Evolutionary conservation across 495 filamentous ascomycete genomes (phyloP).

Genomic region (Lepraria neglecta): DNA sequence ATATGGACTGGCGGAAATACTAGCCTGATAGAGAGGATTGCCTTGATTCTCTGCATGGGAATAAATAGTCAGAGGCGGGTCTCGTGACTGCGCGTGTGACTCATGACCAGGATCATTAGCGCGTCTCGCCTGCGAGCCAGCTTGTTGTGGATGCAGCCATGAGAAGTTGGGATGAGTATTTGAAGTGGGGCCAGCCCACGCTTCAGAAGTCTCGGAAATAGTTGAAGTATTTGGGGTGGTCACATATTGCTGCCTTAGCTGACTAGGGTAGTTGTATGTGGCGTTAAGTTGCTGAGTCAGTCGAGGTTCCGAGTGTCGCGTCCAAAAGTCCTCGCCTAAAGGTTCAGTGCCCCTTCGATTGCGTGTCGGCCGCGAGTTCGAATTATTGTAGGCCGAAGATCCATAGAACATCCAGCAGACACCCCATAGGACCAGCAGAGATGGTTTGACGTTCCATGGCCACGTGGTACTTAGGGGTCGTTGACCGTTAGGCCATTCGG

Average conservation of each 20-base stretch:
- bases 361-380: background rate
- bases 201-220: constrained; percentile 6
- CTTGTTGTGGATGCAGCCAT: constrained; percentile 20
- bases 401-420: constrained; percentile 52
- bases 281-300: background rate
- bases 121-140: constrained; percentile 18
- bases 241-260: constrained; percentile 8
- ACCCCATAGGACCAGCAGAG: constrained; percentile 48
- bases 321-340: constrained; percentile 15
- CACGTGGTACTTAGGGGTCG: constrained; percentile 46
- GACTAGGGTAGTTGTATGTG: background rate
- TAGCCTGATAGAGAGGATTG: constrained; percentile 4
- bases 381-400: constrained; percentile 6
- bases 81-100: constrained; percentile 23
- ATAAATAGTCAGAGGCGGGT: constrained; percentile 17
- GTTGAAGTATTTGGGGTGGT: background rate
- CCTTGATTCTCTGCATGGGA: background rate
- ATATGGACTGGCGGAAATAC: constrained; percentile 17
- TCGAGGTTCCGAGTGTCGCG: constrained; percentile 5
- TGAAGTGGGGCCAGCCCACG: constrained; percentile 18
- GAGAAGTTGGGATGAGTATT: constrained; percentile 18
- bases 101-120: constrained; percentile 24
- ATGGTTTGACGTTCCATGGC: constrained; percentile 48
- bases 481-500: constrained; percentile 34
- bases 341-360: constrained; percentile 9